Conservation (phyloP, 148 eudicot genomes). For the Pharnaceum exiguum region DNA sequence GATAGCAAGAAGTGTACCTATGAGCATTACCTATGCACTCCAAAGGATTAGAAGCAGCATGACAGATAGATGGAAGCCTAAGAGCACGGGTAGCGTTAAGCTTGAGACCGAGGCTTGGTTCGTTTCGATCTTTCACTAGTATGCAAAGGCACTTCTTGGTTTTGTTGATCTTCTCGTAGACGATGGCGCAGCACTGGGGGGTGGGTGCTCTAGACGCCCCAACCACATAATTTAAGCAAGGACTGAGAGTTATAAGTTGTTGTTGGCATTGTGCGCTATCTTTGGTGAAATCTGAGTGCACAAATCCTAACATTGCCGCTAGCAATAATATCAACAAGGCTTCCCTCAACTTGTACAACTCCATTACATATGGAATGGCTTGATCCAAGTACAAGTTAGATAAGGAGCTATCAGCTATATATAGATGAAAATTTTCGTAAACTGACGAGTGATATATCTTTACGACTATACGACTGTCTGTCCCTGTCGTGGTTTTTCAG, state of each 20-base stretch:
- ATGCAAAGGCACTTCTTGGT: conserved; percentile 27
- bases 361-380: background rate
- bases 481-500: too few species aligned
- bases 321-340: background rate
- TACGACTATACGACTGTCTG: too few species aligned
- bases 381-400: background rate
- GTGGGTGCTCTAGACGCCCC: conserved; percentile 15
- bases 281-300: conserved; percentile 12
- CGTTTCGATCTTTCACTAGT: conserved; percentile 27
- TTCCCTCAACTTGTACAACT: background rate
- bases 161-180: background rate
- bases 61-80: conserved; percentile 25
- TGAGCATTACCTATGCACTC: conserved; percentile 27
- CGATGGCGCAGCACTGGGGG: conserved; percentile 14
- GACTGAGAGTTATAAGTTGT: conserved; percentile 14
- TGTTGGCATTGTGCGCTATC: conserved; percentile 26
- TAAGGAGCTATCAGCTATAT: too few species aligned
- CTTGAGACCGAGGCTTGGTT: conserved; percentile 28
- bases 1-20: too few species aligned
- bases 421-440: too few species aligned
- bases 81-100: conserved; percentile 28
- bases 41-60: conserved; percentile 5
- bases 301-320: conserved; percentile 2
- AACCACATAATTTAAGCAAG: conserved; percentile 18
- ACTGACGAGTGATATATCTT: too few species aligned